Evolutionary conservation across 345 rosid species (phyloP), one percentile per base, ranked within the genome.

Genomic region (Schrenkiella parvula): DNA sequence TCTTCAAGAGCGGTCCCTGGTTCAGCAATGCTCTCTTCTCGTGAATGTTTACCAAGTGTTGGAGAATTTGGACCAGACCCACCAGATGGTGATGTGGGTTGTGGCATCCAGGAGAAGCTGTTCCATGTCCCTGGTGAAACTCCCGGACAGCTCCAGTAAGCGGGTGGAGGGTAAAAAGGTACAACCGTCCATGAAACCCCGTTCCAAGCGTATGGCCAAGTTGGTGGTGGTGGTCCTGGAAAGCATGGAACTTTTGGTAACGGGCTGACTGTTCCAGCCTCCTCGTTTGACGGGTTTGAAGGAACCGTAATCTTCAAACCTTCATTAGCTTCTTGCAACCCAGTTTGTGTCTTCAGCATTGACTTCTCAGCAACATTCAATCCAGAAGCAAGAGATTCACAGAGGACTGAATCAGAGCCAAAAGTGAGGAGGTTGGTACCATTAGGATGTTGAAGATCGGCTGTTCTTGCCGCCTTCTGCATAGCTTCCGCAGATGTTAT

Each of bases 1-100:
- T 82, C 87, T 8, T 62, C 76, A 2, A 64, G 37, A 74, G 72
- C 60, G 35, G 71, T 64, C 58, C 68, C 80, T 34, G 79, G 64
- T 59, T 82, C 83, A 38, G 29, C 66, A 19, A 28, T 8, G 74
- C 25, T 82, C 64, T 87, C 93, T 15, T 93, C 97, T 32, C 97
- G 84, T 18, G 89, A 90, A 84, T 93, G 98, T 63, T 93, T 93
- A 47, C 97, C 98, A 44, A 93, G 66, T 41, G 92, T 93, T 17
- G 95, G 95, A 28, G 91, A 89, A 61, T 86, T 87, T 1, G 96
- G 96, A 69, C 81, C 76, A 0, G 96, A 85, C 11, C 71, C 75
- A 1, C 69, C 74, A 0, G 79, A 63, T 14, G 91, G 87, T 52
- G 92, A 86, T 51, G 84, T 65, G 68, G 93, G 84, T 61, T 85